These are phyloP conservation scores for Emmonsiellopsis sp. DNA, from an alignment of 2,329 filamentous ascomycete species.

Conservation along the genomic window DNA sequence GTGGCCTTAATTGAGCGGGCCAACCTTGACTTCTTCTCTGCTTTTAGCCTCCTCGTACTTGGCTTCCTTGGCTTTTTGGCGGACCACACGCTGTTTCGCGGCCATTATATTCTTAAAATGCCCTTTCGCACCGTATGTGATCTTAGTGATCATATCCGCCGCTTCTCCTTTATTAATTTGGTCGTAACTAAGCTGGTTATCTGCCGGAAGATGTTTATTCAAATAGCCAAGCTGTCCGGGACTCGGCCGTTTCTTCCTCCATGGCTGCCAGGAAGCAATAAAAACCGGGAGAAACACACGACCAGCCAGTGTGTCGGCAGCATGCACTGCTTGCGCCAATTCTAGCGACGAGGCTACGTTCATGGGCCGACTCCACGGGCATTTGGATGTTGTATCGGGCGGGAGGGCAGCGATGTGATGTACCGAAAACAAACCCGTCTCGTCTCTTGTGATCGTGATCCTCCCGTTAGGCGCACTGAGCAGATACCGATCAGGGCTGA, in stretches of 20 bases:
- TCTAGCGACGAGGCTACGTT: constrained; percentile 56
- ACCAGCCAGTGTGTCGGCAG: constrained; percentile 70
- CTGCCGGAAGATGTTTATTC: constrained; percentile 35
- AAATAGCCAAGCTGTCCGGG: constrained; percentile 37
- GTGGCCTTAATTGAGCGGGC: constrained; percentile 26
- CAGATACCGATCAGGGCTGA: constrained; percentile 61
- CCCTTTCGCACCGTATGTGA: constrained; percentile 69
- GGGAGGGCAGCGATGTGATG: constrained; percentile 20
- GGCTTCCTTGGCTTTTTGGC: constrained; percentile 24
- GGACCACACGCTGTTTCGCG: constrained; percentile 42
- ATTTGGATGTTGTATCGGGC: constrained; percentile 23
- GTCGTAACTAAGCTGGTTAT: constrained; percentile 49
- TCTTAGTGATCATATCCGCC: constrained; percentile 81
- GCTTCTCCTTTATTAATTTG: constrained; percentile 72
- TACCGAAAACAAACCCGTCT: constrained; percentile 20
- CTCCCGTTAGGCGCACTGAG: constrained; percentile 58
- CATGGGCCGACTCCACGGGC: constrained; percentile 59
- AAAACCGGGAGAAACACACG: constrained; percentile 57
- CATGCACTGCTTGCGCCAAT: constrained; percentile 68
- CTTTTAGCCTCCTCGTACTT: constrained; percentile 18
- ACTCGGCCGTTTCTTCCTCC: constrained; percentile 59
- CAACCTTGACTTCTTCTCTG: constrained; percentile 38
- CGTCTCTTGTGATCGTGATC: constrained; percentile 38
- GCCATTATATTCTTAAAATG: constrained; percentile 47
- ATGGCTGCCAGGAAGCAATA: constrained; percentile 56